These are phyloP conservation scores for Penicillium sp. DNA, from an alignment of 2,329 filamentous ascomycete species.

Conservation along the genomic window DNA sequence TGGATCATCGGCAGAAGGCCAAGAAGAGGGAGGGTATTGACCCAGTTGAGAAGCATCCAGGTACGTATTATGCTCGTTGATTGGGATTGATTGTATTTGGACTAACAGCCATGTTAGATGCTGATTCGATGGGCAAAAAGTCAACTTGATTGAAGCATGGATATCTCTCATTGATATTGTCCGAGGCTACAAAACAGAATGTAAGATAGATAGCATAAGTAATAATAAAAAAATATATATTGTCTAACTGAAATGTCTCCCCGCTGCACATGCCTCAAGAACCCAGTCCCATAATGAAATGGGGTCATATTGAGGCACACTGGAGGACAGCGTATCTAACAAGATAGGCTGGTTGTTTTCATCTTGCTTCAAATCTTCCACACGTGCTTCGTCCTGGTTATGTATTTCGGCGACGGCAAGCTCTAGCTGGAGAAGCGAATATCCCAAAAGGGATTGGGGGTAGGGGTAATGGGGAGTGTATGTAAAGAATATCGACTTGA, in stretches of 20 bases:
- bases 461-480: not conserved
- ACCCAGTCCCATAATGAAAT: constrained; percentile 49
- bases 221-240: not conserved
- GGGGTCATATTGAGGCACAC: constrained; percentile 42
- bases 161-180: not conserved
- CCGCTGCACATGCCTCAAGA: constrained; percentile 38
- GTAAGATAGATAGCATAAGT: not conserved
- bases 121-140: constrained; percentile 32
- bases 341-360: constrained; percentile 34
- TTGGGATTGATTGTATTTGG: not conserved
- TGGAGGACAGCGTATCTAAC: constrained; percentile 34
- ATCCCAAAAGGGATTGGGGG: constrained; percentile 7
- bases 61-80: constrained; percentile 23
- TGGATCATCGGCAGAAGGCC: constrained; percentile 53
- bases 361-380: constrained; percentile 58
- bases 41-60: constrained; percentile 31
- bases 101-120: constrained; percentile 26
- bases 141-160: not conserved
- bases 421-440: constrained; percentile 55
- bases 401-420: constrained; percentile 51
- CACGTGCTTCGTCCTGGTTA: constrained; percentile 53
- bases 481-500: not conserved
- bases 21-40: constrained; percentile 53
- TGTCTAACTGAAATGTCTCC: constrained; percentile 42
- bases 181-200: not conserved